Percentiles rank a stretch among this genome's conserved stretches.
Conservation (phyloP, 148 eudicot genomes). For the Euryodendron excelsum region DNA sequence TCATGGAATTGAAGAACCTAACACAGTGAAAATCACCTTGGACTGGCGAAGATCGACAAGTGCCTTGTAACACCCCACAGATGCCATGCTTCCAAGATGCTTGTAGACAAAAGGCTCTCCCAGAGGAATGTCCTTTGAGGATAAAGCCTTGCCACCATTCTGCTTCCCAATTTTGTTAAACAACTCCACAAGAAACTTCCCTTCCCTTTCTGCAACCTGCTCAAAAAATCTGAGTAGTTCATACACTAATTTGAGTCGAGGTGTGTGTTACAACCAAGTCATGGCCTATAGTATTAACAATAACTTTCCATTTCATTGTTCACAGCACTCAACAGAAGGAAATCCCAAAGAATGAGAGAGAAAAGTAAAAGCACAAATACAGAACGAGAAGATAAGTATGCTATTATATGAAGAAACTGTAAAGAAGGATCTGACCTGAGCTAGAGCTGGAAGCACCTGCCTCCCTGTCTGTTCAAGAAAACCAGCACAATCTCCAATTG, state of each 20-base stretch:
- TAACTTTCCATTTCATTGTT: too few species aligned
- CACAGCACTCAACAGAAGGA: too few species aligned
- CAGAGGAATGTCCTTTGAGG: constrained; percentile 42
- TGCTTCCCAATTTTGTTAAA: constrained; percentile 58
- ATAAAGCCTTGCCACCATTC: constrained; percentile 68
- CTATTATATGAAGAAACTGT: not conserved
- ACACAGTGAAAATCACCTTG: constrained; percentile 41
- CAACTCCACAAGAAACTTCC: constrained; percentile 64
- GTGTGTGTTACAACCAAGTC: too few species aligned
- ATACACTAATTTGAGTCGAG: not conserved
- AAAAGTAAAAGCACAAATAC: too few species aligned
- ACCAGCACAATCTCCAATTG: constrained; percentile 89
- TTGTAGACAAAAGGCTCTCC: constrained; percentile 84
- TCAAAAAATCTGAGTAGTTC: constrained; percentile 1
- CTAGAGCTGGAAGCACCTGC: constrained; percentile 88
- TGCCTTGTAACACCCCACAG: constrained; percentile 87
- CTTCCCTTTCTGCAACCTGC: constrained; percentile 93
- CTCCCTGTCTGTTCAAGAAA: constrained; percentile 71
- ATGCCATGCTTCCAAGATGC: constrained; percentile 96
- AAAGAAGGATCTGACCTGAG: constrained; percentile 57
- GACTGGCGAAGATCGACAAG: constrained; percentile 82
- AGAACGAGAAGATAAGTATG: not conserved
- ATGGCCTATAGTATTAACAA: too few species aligned
- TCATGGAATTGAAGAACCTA: too few species aligned
- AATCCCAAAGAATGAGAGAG: not conserved